Evolutionary conservation across 495 filamentous ascomycete genomes (phyloP), one percentile per base, ranked within the genome.

Genomic region (Penicillium nucicola): DNA sequence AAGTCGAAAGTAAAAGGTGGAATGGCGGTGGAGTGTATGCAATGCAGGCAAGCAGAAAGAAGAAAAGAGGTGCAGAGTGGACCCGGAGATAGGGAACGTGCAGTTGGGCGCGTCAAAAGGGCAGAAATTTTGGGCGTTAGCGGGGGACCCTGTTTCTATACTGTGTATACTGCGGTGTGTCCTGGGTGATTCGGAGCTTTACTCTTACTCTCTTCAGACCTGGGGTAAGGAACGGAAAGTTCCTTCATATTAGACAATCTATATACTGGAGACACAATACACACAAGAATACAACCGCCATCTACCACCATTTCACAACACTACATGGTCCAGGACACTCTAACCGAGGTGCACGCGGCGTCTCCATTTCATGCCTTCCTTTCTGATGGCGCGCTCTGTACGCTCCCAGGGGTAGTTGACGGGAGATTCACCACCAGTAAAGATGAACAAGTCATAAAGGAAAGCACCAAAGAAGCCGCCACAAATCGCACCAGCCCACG

Each of bases 361-460:
- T 35, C 31, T 52, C 67, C 69, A 72, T 57, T 65, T 69, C 60
- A 59, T 58, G 8, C 56, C 33, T 43, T 61, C 70, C 57, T 71
- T 71, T 32, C 38, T 50, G 50, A 70, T 46, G 2, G 67, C 64
- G 17, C 70, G 58, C 53, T 69, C 48, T 1, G 62, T 69, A 31
- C 67, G 45, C 56, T 77, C 52, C 62, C 68, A 37, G 20, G 75
- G 72, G 52, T 78, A 77, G 48, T 80, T 78, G 35, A 80, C 68
- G 3, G 76, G 77, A 13, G 72, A 76, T 61, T 79, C 77, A 1
- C 75, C 65, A 25, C 78, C 78, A 15, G 72, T 75, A 45, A 80
- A 83, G 38, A 81, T 71, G 37, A 80, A 68, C 34, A 77, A 68
- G 48, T 81, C 79, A 46, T 83, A 83, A 37, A 81, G 33, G 41